Evolutionary conservation across 2,329 filamentous ascomycete species (phyloP).

Genomic region (Cladosporium colombiae): DNA sequence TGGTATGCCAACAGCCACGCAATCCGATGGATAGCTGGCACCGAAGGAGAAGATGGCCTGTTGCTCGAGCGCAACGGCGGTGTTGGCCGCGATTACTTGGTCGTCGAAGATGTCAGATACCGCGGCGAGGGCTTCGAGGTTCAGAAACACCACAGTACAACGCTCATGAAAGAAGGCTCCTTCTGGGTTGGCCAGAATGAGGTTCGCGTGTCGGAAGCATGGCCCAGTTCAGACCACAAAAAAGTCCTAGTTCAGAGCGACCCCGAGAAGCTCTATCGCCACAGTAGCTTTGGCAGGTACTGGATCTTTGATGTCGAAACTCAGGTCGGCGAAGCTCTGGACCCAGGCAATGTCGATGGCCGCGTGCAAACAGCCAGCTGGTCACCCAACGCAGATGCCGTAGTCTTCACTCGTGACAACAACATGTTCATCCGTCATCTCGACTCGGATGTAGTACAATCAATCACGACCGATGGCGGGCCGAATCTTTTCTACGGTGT

Average conservation of each 20-base stretch:
- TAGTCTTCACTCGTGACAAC: slow-evolving; percentile 89
- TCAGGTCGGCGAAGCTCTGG: slow-evolving; percentile 74
- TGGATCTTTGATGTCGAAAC: slow-evolving; percentile 89
- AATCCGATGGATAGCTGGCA: slow-evolving; percentile 74
- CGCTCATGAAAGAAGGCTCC: slow-evolving; percentile 69
- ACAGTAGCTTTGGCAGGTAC: slow-evolving; percentile 83
- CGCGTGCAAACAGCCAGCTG: slow-evolving; percentile 82
- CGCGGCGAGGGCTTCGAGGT: slow-evolving; percentile 46
- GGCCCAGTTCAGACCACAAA: slow-evolving; percentile 80
- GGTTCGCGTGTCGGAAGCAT: slow-evolving; percentile 62
- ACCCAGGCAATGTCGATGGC: slow-evolving; percentile 65
- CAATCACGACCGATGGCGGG: slow-evolving; percentile 85
- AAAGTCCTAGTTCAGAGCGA: slow-evolving; percentile 83
- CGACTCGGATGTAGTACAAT: slow-evolving; percentile 59
- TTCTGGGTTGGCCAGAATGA: slow-evolving; percentile 62
- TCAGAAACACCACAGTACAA: slow-evolving; percentile 57
- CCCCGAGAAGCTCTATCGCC: slow-evolving; percentile 76
- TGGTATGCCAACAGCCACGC: slow-evolving; percentile 66
- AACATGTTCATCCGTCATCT: slow-evolving; percentile 81
- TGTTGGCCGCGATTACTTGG: slow-evolving; percentile 70
- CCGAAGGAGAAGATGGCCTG: slow-evolving; percentile 75
- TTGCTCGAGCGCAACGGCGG: slow-evolving; percentile 69
- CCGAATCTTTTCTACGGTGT: slow-evolving; percentile 90
- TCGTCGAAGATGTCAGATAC: slow-evolving; percentile 80
- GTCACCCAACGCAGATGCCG: slow-evolving; percentile 82